These are phyloP conservation scores for Bipolaris cookei DNA, from an alignment of 2,329 filamentous ascomycete species.

Conservation along the genomic window DNA sequence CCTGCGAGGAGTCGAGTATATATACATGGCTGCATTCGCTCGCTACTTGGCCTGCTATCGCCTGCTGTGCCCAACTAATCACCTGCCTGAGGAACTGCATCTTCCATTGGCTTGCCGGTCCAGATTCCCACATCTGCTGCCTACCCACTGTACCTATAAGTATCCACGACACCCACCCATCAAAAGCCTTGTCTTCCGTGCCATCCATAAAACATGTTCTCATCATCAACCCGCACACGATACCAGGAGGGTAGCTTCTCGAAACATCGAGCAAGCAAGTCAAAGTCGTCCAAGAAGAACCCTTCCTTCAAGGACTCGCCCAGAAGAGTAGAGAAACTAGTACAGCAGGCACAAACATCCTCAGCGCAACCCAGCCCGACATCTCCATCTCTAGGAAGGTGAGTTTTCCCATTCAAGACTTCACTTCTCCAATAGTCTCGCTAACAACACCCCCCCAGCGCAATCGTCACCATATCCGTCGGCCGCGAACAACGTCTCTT, in stretches of 20 bases:
- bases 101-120: slow-evolving; percentile 32
- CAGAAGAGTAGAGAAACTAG: slow-evolving; percentile 44
- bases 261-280: slow-evolving; percentile 49
- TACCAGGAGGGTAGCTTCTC: slow-evolving; percentile 47
- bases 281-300: slow-evolving; percentile 48
- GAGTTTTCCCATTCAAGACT: slow-evolving; percentile 18
- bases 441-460: slow-evolving; percentile 38
- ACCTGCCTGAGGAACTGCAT: slow-evolving; percentile 42
- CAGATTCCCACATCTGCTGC: slow-evolving; percentile 38
- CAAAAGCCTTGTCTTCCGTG: background rate
- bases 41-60: slow-evolving; percentile 34
- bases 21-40: slow-evolving; percentile 37
- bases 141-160: slow-evolving; percentile 40
- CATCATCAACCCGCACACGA: slow-evolving; percentile 43
- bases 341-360: slow-evolving; percentile 41
- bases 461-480: slow-evolving; percentile 80
- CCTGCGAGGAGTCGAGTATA: slow-evolving; percentile 42
- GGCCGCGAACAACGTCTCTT: slow-evolving; percentile 86
- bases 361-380: slow-evolving; percentile 47
- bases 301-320: slow-evolving; percentile 47
- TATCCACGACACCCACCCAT: slow-evolving; percentile 22
- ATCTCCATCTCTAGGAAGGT: slow-evolving; percentile 47
- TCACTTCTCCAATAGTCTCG: background rate
- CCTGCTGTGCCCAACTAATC: slow-evolving; percentile 27
- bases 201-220: slow-evolving; percentile 44